Conservation (phyloP, 2,329 filamentous ascomycete genomes). For the Torrubiellomyces zombiae region DNA sequence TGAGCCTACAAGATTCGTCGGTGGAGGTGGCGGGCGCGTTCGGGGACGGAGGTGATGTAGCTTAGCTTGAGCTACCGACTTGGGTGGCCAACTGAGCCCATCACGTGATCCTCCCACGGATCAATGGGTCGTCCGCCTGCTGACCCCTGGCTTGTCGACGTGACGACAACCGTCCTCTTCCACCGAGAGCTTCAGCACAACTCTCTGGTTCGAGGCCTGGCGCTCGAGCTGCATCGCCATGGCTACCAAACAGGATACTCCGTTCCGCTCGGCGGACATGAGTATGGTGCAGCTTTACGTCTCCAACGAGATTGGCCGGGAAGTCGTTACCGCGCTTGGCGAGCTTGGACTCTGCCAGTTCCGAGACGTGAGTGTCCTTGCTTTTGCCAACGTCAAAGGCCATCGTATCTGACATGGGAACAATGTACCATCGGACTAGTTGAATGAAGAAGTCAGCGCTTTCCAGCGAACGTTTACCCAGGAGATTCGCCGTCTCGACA, state of each 20-base stretch:
- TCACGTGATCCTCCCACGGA: conserved; percentile 14
- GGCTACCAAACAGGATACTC: conserved; percentile 65
- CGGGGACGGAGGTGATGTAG: no score
- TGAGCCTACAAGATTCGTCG: no score
- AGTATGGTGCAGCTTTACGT: conserved; percentile 99
- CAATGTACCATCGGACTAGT: no score
- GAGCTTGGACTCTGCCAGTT: conserved; percentile 96
- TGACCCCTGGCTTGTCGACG: conserved; percentile 11
- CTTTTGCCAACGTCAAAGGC: neutral
- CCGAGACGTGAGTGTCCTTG: conserved; percentile 57
- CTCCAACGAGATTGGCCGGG: conserved; percentile 93
- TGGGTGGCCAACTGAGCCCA: no score
- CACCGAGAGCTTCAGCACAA: conserved; percentile 12
- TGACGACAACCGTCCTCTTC: no score
- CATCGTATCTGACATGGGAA: no score
- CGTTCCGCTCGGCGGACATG: conserved; percentile 99
- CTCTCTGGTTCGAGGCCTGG: conserved; percentile 13
- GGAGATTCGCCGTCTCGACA: conserved; percentile 92
- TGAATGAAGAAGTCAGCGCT: conserved; percentile 82
- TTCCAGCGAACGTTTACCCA: conserved; percentile 97
- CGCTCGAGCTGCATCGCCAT: conserved; percentile 24
- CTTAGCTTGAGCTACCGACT: no score
- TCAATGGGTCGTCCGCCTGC: conserved; percentile 10
- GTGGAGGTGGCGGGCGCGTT: no score
- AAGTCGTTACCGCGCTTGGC: conserved; percentile 90